Conservation (phyloP, 2,329 filamentous ascomycete genomes). For the Hypoxylon sp. region DNA sequence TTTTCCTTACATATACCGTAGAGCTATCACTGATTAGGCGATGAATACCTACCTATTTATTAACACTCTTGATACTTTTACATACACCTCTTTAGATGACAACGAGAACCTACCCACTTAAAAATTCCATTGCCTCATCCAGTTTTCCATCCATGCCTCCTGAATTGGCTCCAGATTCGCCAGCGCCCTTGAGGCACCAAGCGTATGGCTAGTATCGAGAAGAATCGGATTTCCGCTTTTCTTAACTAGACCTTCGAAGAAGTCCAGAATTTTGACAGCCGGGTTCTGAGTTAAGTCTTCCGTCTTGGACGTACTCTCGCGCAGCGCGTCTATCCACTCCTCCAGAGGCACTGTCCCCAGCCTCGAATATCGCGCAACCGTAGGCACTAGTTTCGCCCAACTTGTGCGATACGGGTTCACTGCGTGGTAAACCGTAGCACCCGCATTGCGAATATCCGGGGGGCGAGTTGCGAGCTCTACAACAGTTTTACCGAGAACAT, state of each 20-base stretch:
- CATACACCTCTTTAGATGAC: not conserved
- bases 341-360: slow-evolving; percentile 36
- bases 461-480: slow-evolving; percentile 38
- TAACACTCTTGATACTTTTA: not conserved
- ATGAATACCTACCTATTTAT: not conserved
- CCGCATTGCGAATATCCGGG: not conserved
- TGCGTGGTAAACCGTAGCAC: slow-evolving; percentile 42
- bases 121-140: slow-evolving; percentile 37
- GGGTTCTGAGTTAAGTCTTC: slow-evolving; percentile 24
- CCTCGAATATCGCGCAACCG: slow-evolving; percentile 21
- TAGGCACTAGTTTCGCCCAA: slow-evolving; percentile 36
- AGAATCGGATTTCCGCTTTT: not conserved
- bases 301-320: slow-evolving; percentile 30
- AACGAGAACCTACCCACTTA: not conserved
- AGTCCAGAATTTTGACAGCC: slow-evolving; percentile 33
- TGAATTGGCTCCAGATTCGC: slow-evolving; percentile 19
- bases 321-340: slow-evolving; percentile 41
- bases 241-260: slow-evolving; percentile 25
- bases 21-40: not conserved
- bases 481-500: slow-evolving; percentile 33
- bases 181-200: slow-evolving; percentile 22
- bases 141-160: slow-evolving; percentile 27
- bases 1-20: not conserved
- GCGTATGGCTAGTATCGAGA: slow-evolving; percentile 14
- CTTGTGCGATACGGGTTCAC: slow-evolving; percentile 39